Conservation (phyloP, 306 rosid species). For the Fagus sylvatica region DNA sequence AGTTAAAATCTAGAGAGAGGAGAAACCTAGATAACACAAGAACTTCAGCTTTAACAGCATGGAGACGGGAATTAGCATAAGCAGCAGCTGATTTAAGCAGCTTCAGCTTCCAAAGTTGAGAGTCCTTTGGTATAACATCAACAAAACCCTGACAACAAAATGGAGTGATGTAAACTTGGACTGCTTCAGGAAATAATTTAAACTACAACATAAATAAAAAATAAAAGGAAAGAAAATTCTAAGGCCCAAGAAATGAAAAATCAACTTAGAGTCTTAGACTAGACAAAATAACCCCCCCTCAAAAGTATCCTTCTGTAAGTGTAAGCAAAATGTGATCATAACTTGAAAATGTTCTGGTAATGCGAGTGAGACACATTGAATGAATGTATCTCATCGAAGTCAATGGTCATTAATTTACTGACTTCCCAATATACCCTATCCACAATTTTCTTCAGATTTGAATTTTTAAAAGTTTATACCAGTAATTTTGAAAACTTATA, state of each 20-base stretch:
- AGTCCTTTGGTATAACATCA: conserved; percentile 67
- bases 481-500: no score
- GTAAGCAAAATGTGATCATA: no score
- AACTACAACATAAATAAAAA: no score
- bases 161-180: conserved; percentile 21
- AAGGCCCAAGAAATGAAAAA: neutral
- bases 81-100: conserved; percentile 89
- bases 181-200: neutral
- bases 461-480: no score
- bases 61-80: conserved; percentile 89
- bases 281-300: neutral
- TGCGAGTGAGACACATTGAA: no score
- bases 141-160: conserved; percentile 57
- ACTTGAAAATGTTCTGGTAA: no score
- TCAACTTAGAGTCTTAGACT: neutral
- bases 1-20: conserved; percentile 22
- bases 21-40: conserved; percentile 87
- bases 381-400: neutral
- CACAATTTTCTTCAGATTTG: no score
- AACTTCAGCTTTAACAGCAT: conserved; percentile 94
- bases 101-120: conserved; percentile 93
- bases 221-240: neutral
- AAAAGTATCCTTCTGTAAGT: no score
- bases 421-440: no score
- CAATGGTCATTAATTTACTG: no score